Evolutionary conservation across 2,329 filamentous ascomycete genomes (phyloP).

Genomic region (Phialophora tarda): DNA sequence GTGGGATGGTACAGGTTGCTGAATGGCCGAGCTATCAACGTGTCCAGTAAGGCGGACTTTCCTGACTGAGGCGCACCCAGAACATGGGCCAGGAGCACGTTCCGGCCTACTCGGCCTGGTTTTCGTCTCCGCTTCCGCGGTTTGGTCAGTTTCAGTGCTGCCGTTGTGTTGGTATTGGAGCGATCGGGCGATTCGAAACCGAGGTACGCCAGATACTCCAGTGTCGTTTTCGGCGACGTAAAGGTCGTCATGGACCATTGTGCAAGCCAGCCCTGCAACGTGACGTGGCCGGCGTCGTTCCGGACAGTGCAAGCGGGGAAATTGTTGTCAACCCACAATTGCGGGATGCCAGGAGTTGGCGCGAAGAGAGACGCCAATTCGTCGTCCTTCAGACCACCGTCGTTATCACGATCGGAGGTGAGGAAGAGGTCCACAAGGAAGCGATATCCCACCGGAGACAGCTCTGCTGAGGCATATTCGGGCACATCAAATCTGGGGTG

Average conservation of each 20-base stretch:
- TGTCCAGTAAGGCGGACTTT: conserved; percentile 88
- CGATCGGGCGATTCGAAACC: conserved; percentile 82
- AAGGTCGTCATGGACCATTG: conserved; percentile 99
- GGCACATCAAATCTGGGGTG: conserved; percentile 95
- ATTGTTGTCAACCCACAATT: conserved; percentile 83
- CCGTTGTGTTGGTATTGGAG: conserved; percentile 75
- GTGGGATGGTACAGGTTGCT: conserved; percentile 85
- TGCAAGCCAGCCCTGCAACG: conserved; percentile 94
- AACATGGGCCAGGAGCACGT: conserved; percentile 92
- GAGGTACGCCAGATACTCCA: conserved; percentile 94
- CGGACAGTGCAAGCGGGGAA: conserved; percentile 94
- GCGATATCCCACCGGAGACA: conserved; percentile 91
- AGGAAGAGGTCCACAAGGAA: conserved; percentile 98
- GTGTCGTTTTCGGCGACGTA: conserved; percentile 88
- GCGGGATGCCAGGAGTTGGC: conserved; percentile 85
- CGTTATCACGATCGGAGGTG: conserved; percentile 95
- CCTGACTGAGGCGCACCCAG: conserved; percentile 84
- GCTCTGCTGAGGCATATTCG: conserved; percentile 86
- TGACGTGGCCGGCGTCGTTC: conserved; percentile 94
- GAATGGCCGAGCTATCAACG: conserved; percentile 89
- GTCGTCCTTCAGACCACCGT: conserved; percentile 85
- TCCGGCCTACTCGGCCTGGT: conserved; percentile 85
- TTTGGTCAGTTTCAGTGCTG: conserved; percentile 90
- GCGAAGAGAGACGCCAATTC: conserved; percentile 88
- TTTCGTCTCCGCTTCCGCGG: conserved; percentile 81